These are phyloP conservation scores for Pyrus pyrifolia DNA, from an alignment of 306 rosid species.

Conservation along the genomic window DNA sequence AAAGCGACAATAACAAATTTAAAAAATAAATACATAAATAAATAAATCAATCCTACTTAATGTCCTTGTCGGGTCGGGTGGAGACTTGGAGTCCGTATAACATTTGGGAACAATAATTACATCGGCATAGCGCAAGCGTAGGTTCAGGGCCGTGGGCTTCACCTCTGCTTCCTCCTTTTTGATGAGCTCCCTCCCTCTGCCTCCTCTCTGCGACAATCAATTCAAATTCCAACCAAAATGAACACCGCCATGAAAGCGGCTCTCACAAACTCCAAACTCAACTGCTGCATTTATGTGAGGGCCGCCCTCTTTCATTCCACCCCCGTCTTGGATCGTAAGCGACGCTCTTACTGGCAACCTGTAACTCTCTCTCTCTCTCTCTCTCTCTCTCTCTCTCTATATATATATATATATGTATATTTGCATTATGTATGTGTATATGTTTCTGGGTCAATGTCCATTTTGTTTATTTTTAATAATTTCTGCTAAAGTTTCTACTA, in stretches of 20 bases:
- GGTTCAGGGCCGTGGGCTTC: conserved; percentile 9
- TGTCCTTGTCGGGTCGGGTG: too few relatives aligned
- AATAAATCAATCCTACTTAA: too few relatives aligned
- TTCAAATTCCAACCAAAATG: conserved; percentile 31
- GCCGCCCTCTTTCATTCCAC: conserved; percentile 73
- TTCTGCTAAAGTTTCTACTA: neutral
- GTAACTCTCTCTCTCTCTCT: conserved; percentile 30
- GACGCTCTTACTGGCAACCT: conserved; percentile 45
- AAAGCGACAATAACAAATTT: too few relatives aligned
- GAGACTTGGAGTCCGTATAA: neutral
- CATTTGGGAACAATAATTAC: neutral
- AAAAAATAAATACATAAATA: too few relatives aligned
- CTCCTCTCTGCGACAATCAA: neutral
- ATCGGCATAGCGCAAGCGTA: conserved; percentile 12
- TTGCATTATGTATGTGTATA: neutral
- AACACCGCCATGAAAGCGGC: conserved; percentile 44
- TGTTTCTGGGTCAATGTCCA: neutral
- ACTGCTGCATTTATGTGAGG: conserved; percentile 25
- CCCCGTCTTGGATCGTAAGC: conserved; percentile 57
- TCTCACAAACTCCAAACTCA: conserved; percentile 29
- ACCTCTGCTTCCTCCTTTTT: neutral
- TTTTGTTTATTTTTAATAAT: neutral
- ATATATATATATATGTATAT: neutral
- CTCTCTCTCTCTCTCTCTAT: conserved; percentile 17
- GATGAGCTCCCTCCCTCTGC: neutral